Evolutionary conservation across 306 rosid species (phyloP), one percentile per base, ranked within the genome.

Genomic region (Begonia peltatifolia): DNA sequence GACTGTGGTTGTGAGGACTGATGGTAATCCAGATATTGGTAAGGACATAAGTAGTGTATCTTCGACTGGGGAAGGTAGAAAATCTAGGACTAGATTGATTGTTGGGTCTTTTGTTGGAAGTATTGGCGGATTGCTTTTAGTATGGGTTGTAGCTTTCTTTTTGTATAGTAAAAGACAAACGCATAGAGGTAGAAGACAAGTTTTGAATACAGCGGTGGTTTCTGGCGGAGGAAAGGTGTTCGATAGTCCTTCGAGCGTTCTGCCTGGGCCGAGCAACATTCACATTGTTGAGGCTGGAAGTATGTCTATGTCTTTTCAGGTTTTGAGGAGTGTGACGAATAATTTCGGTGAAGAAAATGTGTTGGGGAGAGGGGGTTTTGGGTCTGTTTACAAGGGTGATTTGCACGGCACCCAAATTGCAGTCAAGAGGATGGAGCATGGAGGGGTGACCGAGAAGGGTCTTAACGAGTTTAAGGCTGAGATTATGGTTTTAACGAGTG

Each of bases 331-430:
- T n/a, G 94, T 79, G 52, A 90, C 95, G 16, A 53, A 76, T 65
- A 73, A 83, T 63, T 90, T 90, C 57, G 59, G 79, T 14, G 63
- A 79, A 30, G 66, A 66, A 12, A 83, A 80, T 59, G 64, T 82
- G 54, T 61, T 90, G 56, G 97, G 97, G 14, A 80, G 16, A 10
- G 97, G 97, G 1, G 95, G 97, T 8, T 90, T 85, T 50, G 97
- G 95, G 51, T 80, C 78, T 3, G 94, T 83, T 53, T 90, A 90
- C 60, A 73, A 67, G 54, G 97, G 95, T 12, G 92, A 83, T 50
- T 66, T 90, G 63, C 85, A 83, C 3, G 99, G 99, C 52, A 86
- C 99, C 0, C 66, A 74, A 61, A 90, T 90, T 58, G 99, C 99
- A 2, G 95, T 90, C 65, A 90, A 90, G 74, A 83, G 95, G 66